phyloP scores from a whole-genome alignment of 192 early-diverging fungal genomes.

The Entomortierella parvispora region DNA sequence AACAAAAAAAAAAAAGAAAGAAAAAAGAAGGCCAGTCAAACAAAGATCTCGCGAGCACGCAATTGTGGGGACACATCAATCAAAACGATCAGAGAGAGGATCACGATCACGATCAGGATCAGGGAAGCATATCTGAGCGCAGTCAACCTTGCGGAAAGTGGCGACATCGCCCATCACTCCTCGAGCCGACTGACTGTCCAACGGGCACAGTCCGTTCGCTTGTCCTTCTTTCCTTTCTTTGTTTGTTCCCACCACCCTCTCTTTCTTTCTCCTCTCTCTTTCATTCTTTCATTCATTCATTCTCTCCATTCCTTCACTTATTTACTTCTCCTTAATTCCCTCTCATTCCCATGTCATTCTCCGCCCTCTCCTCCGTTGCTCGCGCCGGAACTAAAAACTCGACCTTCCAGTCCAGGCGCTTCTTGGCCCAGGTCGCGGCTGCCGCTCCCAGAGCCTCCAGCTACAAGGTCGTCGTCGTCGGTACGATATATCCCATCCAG shows the following conservation, averaged over 20 bases:
- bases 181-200: no score
- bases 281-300: not conserved
- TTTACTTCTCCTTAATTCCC: not conserved
- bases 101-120: no score
- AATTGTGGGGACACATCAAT: no score
- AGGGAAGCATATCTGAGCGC: no score
- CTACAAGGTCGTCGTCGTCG: slow-evolving; percentile 66
- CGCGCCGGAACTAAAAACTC: slow-evolving; percentile 12
- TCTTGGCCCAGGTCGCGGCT: slow-evolving; percentile 40
- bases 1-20: no score
- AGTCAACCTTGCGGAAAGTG: not conserved
- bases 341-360: slow-evolving; percentile 9
- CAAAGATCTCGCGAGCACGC: no score
- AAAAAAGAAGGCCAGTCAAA: no score
- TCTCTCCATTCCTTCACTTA: not conserved
- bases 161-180: not conserved
- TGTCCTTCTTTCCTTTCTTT: no score
- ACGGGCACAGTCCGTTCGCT: no score
- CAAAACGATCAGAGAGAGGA: no score
- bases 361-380: slow-evolving; percentile 32
- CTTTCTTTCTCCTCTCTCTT: slow-evolving; percentile 1
- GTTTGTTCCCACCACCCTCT: slow-evolving; percentile 3
- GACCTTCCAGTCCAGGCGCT: slow-evolving; percentile 41
- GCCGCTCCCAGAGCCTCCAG: slow-evolving; percentile 25
- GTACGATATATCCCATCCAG: slow-evolving; percentile 8